Base-by-base conservation (phyloP, 768 basidiomycete genomes). In the Ephemerocybe angulata region DNA sequence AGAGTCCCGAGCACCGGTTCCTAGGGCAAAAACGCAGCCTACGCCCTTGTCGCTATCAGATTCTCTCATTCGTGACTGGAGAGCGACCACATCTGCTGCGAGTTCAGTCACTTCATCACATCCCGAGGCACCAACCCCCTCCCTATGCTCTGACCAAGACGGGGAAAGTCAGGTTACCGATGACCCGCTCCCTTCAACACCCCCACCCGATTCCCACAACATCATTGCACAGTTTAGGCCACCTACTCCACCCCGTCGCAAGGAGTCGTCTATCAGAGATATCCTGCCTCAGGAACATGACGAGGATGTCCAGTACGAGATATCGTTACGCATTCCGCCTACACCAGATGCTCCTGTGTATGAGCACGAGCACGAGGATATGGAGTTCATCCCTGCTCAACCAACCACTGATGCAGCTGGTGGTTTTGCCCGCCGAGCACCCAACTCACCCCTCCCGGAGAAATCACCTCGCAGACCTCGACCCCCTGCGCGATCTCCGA, bases 141-240 rank as follows among this genome's bases (percentile, higher is more conserved):
- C 87, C 0, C 72, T 90, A 15, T 86, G 82, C 61, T 90, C 88
- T 3, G 88, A 90, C 63, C 85, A 87, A 54, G 86, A 75, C 19
- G 52, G 85, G 35, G 70, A 70, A 48, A 78, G 78, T 15, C 75
- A 81, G 29, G 79, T 79, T 30, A 72, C 82, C 35, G 83, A 84
- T 44, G 67, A 69, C 4, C 75, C 74, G 3, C 79, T 77, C 1
- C 79, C 79, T 5, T 84, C 84, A 1, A 85, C 85, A 40, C 80
- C 70, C 54, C 50, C 58, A 35, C 33, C 33, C 33, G 33, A 35
- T 17, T 17, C 33, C 33, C 33, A 35, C 33, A 52, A 44, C 33
- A 21, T 31, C 15, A 51, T 50, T 22, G 43, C 53, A n/a, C 15
- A 1, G 3, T n/a, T 48, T 28, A 11, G 28, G n/a, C 46, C 46